Evolutionary conservation across 78 protist genomes (phyloP), one percentile per base, ranked within the genome.

Genomic region (Chrysochromulina tobinii): DNA sequence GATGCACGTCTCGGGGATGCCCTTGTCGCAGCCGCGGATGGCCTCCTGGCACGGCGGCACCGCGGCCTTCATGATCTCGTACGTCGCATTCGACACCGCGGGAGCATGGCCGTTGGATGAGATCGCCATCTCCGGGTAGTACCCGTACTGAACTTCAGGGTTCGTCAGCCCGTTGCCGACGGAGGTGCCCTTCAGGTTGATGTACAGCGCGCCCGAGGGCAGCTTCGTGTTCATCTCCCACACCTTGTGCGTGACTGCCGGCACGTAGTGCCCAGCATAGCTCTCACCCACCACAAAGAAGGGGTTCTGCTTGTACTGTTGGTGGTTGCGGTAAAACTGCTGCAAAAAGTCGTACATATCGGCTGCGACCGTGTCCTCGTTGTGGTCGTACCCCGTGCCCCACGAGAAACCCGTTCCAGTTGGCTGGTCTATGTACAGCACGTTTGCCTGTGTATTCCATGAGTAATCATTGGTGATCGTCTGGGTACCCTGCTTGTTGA

Each of bases 191-290:
- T 20, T 0, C 51, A 95, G 79, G 72, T 66, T 55, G 67, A 90
- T 25, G 27, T 2, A 0, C 23, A 57, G 23, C 14, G 57, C 54
- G 21, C 21, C 85, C 15, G 17, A 17, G 15, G 66, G 89, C 38
- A 27, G 59, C 50, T 0, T 1, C 27, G 21, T 11, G 67, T 90
- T 81, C 59, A 48, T 64, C 59, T 48, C 9, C 50, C 20, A 72
- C 14, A 93, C 69, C 50, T 38, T 54, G 89, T 93, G 73, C 20
- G 96, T 27, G 8, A 93, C 67, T 6, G 91, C 90, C 23, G 97
- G 97, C 12, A 72, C 97, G 91, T 85, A 96, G 88, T 96, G 96
- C 15, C 97, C 97, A 17, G 90, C 97, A 81, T 96, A 96, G 5
- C 92, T 79, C 83, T 75, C 83, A 7, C 83, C 83, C 14, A 83